Base-by-base conservation (phyloP, 345 rosid genomes). In the Syzygium aromaticum region DNA sequence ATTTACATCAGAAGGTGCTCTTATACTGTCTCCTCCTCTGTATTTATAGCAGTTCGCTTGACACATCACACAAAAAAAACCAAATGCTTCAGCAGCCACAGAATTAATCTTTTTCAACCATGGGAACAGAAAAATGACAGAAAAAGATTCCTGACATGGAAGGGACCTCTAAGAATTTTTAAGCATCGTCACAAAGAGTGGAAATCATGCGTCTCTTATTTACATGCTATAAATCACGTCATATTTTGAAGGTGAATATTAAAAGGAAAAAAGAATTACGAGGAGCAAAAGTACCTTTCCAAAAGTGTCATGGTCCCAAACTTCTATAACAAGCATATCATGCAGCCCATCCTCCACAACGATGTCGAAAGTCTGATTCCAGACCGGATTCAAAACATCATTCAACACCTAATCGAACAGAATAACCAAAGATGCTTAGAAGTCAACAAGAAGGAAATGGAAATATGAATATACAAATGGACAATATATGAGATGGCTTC, bases 281-380 rank as follows among this genome's bases (percentile, higher is more conserved):
- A 40, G 27, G 33, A 40, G 49, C 85, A 59, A 33, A 40, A 25
- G 87, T 91, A 95, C 98, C 96, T 98, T 98, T 57, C 97, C 95
- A 85, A 96, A 98, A 33, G 97, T 94, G 88, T 95, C 98, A 85
- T 95, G 98, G 85, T 98, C 99, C 91, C 92, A 96, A 3, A 96
- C 93, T 87, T 96, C 98, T 61, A 94, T 19, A 38, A 94, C 91
- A 78, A 98, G 82, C 91, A 98, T 93, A 86, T 98, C 99, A 85
- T 95, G 99, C 63, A 94, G 89, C 52, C 94, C 99, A 92, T 95
- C 96, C 94, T 96, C 99, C 87, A 96, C 99, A 46, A 98, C 98
- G 67, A 96, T 94, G 88, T 96, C 99, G 88, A 98, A 96, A 6
- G 99, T 95, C 84, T 95, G 99, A 88, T 98, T 95, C 99, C 99